Base-by-base conservation (phyloP, 2,329 filamentous ascomycete species). In the Pseudogymnoascus sp. region DNA sequence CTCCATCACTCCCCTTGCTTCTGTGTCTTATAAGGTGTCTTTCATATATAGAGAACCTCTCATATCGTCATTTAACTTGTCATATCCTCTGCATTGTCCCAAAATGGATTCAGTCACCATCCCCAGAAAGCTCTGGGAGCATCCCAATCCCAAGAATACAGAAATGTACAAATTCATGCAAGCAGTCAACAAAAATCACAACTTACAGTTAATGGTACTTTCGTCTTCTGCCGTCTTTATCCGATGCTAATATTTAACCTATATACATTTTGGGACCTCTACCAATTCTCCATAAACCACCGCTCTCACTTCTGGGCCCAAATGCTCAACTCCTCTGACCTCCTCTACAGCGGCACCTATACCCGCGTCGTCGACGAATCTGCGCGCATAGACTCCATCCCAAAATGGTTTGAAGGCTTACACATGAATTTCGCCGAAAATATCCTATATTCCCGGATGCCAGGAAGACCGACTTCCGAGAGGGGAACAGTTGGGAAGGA, bases 401-500 rank as follows among this genome's bases (percentile, higher is more conserved):
- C 91, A 0, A 76, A 79, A 42, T 96, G 91, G 91, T 96, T 95
- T 73, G 77, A 84, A 1, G 91, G 91, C 31, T 80, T 92, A 1
- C 76, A 78, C 4, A 74, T 95, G 68, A 96, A 92, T 70, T 93
- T 87, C 72, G 87, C 90, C 4, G 90, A 96, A 76, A 96, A 95
- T 71, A 75, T 91, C 26, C 83, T 96, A 26, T 93, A 84, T 76
- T 81, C 81, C 1, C 76, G 77, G 13, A 72, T 73, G 2, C 71
- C 75, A 1, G 70, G 75, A 0, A 72, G 76, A n/a, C 70, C 79
- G 8, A 73, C 77, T 0, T 80, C 77, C 2, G 71, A 78, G 24
- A 77, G 79, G 4, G 79, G 79, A 6, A 89, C 78, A 0, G 68
- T 72, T 3, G 78, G 84, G 65, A 95, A 95, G 73, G 88, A 90